phyloP scores from a whole-genome alignment of 192 early-diverging fungal genomes.

The Backusella tarrabulga region DNA sequence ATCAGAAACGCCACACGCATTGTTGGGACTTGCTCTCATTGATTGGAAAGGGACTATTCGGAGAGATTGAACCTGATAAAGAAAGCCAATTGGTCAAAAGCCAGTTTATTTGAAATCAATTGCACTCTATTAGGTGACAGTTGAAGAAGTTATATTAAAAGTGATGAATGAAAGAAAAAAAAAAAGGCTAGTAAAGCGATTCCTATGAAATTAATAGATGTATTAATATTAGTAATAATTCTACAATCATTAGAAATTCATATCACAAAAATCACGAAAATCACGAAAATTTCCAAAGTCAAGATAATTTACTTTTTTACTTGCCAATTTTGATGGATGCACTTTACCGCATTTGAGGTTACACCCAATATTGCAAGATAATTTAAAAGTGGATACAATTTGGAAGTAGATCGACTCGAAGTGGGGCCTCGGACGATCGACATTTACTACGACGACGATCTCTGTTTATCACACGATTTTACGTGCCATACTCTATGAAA shows the following conservation, averaged over 20 bases:
- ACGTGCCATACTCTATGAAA: constrained; percentile 52
- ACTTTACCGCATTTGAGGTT: constrained; percentile 69
- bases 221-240: too few relatives aligned
- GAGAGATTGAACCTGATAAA: constrained; percentile 56
- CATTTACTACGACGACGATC: constrained; percentile 67
- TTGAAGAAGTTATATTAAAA: constrained; percentile 53
- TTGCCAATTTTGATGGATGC: constrained; percentile 78
- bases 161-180: constrained; percentile 61
- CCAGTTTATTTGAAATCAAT: constrained; percentile 73
- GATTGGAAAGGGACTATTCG: constrained; percentile 56
- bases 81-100: constrained; percentile 87
- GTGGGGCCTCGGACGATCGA: background rate
- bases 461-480: constrained; percentile 70
- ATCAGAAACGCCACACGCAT: constrained; percentile 78
- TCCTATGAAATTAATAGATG: constrained; percentile 24
- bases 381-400: constrained; percentile 13
- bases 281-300: constrained; percentile 42
- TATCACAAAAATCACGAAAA: constrained; percentile 80
- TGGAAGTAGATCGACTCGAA: background rate
- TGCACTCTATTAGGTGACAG: constrained; percentile 43
- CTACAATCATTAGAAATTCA: constrained; percentile 59
- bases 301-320: constrained; percentile 58
- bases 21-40: constrained; percentile 79
- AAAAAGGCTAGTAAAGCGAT: constrained; percentile 40
- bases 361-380: constrained; percentile 46